Percentiles rank a stretch among this genome's conserved stretches.
Evolutionary conservation across 208 protist genomes (phyloP).

Genomic region (Trypanosoma congolense): DNA sequence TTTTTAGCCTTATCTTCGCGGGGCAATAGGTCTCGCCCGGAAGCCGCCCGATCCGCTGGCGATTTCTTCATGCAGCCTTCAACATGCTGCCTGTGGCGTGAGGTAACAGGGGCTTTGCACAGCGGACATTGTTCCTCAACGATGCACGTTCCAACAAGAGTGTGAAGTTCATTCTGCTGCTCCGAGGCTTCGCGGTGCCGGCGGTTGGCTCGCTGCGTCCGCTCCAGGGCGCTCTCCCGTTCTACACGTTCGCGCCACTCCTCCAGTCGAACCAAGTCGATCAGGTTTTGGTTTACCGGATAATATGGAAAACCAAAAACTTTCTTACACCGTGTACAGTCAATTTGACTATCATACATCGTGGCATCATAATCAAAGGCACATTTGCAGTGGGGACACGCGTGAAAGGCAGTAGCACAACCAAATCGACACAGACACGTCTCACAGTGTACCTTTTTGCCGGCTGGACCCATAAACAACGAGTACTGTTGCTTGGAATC

Average conservation of each 20-base stretch:
- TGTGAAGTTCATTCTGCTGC: slow-evolving; percentile 29
- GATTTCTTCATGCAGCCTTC: slow-evolving; percentile 36
- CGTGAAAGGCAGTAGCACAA: slow-evolving; percentile 67
- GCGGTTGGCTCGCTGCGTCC: slow-evolving; percentile 41
- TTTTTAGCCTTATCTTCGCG: not conserved
- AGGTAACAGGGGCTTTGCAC: slow-evolving; percentile 43
- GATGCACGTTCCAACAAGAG: slow-evolving; percentile 57
- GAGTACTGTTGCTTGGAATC: slow-evolving; percentile 78
- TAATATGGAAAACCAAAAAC: slow-evolving; percentile 80
- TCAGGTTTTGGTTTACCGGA: slow-evolving; percentile 67
- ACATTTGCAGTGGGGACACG: slow-evolving; percentile 69
- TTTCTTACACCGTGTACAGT: slow-evolving; percentile 51
- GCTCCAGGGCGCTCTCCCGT: slow-evolving; percentile 15
- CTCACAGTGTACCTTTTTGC: slow-evolving; percentile 81
- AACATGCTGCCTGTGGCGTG: slow-evolving; percentile 54
- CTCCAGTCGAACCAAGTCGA: slow-evolving; percentile 53
- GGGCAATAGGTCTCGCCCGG: not conserved
- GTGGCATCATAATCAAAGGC: slow-evolving; percentile 75
- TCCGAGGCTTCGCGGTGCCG: slow-evolving; percentile 6
- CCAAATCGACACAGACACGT: slow-evolving; percentile 80
- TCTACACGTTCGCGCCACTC: slow-evolving; percentile 62
- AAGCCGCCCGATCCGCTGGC: not conserved
- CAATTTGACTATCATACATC: slow-evolving; percentile 62
- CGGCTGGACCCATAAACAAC: slow-evolving; percentile 82
- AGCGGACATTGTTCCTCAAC: slow-evolving; percentile 68